These are phyloP conservation scores for Aquilaria yunnanensis DNA, from an alignment of 345 rosid genomes.

Conservation along the genomic window DNA sequence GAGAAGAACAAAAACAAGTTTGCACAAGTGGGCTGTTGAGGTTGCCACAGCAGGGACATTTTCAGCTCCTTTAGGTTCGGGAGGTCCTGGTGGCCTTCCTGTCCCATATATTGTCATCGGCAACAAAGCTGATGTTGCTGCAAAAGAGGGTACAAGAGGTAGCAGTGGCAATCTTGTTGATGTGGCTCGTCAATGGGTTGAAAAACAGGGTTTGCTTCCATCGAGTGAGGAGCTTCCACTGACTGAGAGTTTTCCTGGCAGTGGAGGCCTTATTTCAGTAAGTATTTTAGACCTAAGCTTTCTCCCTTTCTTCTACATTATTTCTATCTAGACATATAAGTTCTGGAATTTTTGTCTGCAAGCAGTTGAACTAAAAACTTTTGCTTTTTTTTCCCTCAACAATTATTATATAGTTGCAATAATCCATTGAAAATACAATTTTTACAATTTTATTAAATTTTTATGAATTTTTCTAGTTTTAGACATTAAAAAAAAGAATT, in stretches of 20 bases:
- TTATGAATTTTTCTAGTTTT: too few species aligned
- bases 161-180: conserved; percentile 99
- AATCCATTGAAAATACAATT: too few species aligned
- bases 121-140: conserved; percentile 94
- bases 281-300: conserved; percentile 23
- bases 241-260: conserved; percentile 91
- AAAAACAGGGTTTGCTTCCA: conserved; percentile 97
- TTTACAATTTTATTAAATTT: too few species aligned
- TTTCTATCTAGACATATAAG: too few species aligned
- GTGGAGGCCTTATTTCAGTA: conserved; percentile 77
- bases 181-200: conserved; percentile 99
- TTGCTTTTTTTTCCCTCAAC: too few species aligned
- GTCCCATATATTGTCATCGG: conserved; percentile 90
- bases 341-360: too few species aligned
- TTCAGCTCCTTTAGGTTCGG: conserved; percentile 89
- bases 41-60: conserved; percentile 82
- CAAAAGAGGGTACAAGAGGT: conserved; percentile 87
- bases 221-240: conserved; percentile 92
- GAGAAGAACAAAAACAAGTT: conserved; percentile 90
- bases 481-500: too few species aligned
- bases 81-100: conserved; percentile 98
- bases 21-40: conserved; percentile 96
- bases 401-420: too few species aligned
- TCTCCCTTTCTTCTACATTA: neutral
- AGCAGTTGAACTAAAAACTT: too few species aligned